A percentile compares a stretch with the other conserved stretches of the same genome.
Conservation (phyloP, 352 stramenopile species). For the Globisporangium middletonii region DNA sequence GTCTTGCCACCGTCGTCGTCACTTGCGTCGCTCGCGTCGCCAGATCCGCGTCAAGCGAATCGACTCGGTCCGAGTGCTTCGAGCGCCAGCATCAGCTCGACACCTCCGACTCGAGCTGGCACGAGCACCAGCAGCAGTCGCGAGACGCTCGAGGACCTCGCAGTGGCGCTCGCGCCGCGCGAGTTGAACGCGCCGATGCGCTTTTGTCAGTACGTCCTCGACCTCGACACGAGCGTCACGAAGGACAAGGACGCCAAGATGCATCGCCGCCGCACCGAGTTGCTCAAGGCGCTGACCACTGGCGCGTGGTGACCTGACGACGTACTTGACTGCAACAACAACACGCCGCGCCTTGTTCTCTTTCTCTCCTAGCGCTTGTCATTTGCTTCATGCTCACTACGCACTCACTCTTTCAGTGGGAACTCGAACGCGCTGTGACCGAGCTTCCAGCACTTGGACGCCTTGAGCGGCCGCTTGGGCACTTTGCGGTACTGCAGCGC, state of each 20-base stretch:
- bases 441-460: slow-evolving; percentile 67
- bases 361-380: too few relatives aligned
- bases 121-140: too few relatives aligned
- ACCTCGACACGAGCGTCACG: slow-evolving; percentile 12
- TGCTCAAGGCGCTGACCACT: slow-evolving; percentile 36
- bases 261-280: slow-evolving; percentile 34
- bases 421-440: slow-evolving; percentile 27
- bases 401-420: slow-evolving; percentile 18
- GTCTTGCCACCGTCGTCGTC: not conserved
- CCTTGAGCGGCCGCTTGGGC: slow-evolving; percentile 58
- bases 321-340: not conserved
- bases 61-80: slow-evolving; percentile 7
- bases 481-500: slow-evolving; percentile 53
- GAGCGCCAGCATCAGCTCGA: not conserved
- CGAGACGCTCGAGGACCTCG: slow-evolving; percentile 6
- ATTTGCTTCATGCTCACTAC: slow-evolving; percentile 6
- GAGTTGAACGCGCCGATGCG: slow-evolving; percentile 9
- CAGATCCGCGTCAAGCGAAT: slow-evolving; percentile 1
- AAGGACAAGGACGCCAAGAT: slow-evolving; percentile 30
- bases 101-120: not conserved
- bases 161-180: slow-evolving; percentile 10
- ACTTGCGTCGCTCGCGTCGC: not conserved
- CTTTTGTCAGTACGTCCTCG: slow-evolving; percentile 21
- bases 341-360: too few relatives aligned
- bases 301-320: slow-evolving; percentile 15